These are phyloP conservation scores for Eragrostis curvula DNA, from an alignment of 176 grass and related monocot genomes.

Conservation along the genomic window DNA sequence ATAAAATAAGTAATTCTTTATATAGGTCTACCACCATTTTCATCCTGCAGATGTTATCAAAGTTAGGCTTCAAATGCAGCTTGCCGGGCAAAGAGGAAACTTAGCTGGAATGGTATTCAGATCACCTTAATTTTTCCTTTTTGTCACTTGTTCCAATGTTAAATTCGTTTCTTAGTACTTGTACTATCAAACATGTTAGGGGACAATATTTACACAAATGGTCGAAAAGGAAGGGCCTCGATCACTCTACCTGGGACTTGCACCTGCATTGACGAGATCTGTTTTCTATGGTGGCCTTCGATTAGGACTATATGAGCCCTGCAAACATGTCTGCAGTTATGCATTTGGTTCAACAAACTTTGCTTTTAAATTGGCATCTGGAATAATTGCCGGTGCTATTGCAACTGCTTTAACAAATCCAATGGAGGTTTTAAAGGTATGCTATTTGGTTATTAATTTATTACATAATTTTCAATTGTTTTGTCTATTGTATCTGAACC, in stretches of 20 bases:
- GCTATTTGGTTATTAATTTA: constrained; percentile 18
- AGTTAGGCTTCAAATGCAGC: constrained; percentile 99
- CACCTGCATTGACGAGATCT: constrained; percentile 81
- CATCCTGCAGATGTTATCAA: constrained; percentile 92
- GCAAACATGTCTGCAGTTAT: constrained; percentile 74
- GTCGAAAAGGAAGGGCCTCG: constrained; percentile 74
- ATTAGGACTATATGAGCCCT: constrained; percentile 91
- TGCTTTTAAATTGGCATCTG: constrained; percentile 81
- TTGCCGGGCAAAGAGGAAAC: constrained; percentile 88
- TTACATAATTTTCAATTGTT: constrained; percentile 11
- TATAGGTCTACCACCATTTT: constrained; percentile 39
- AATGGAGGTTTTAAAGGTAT: constrained; percentile 88
- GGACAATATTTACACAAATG: constrained; percentile 76
- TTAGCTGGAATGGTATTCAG: constrained; percentile 90
- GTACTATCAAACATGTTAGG: constrained; percentile 53
- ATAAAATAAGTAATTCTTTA: constrained; percentile 35
- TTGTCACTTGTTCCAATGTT: constrained; percentile 1
- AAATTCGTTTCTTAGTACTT: constrained; percentile 28
- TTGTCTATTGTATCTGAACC: constrained; percentile 26
- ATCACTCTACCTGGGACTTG: constrained; percentile 84
- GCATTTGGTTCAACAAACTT: constrained; percentile 88
- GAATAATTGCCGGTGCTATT: constrained; percentile 75
- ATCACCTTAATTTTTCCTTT: constrained; percentile 29
- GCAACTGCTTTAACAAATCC: constrained; percentile 90
- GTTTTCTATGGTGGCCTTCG: constrained; percentile 90